These are phyloP conservation scores for Capsicum chinense DNA, from an alignment of 257 asterid species.

Conservation along the genomic window DNA sequence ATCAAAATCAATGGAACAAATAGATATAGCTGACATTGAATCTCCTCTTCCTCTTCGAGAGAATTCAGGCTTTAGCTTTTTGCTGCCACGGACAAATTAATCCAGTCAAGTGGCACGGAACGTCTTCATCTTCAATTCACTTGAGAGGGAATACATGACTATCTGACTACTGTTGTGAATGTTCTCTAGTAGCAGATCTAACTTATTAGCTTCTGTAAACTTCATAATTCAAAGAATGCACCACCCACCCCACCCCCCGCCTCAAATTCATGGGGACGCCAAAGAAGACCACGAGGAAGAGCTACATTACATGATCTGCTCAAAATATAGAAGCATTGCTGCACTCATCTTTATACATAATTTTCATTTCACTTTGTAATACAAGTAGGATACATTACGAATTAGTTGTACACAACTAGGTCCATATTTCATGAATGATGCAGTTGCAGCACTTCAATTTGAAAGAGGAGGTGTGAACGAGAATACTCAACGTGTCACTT, in stretches of 20 bases:
- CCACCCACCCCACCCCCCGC: neutral
- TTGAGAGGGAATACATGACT: constrained; percentile 13
- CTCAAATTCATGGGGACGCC: constrained; percentile 36
- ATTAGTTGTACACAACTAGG: constrained; percentile 22
- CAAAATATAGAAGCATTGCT: neutral
- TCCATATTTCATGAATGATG: neutral
- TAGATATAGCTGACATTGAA: constrained; percentile 76
- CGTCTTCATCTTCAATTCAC: constrained; percentile 18
- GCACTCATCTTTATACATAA: constrained; percentile 19
- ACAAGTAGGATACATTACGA: constrained; percentile 20
- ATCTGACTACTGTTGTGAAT: constrained; percentile 10
- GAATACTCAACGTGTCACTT: neutral
- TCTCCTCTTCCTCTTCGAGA: constrained; percentile 87
- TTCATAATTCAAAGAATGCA: constrained; percentile 1
- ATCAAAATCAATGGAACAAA: constrained; percentile 96
- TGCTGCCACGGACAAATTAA: constrained; percentile 57
- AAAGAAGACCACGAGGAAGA: constrained; percentile 40
- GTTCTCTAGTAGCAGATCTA: constrained; percentile 17
- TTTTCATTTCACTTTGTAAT: constrained; percentile 13
- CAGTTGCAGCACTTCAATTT: constrained; percentile 12
- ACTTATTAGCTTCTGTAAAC: neutral
- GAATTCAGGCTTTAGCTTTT: constrained; percentile 89
- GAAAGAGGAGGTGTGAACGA: neutral
- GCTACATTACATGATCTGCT: neutral
- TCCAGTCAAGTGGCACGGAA: neutral